Evolutionary conservation across 2,329 filamentous ascomycete genomes (phyloP).

Genomic region (Hansfordia pulvinata): DNA sequence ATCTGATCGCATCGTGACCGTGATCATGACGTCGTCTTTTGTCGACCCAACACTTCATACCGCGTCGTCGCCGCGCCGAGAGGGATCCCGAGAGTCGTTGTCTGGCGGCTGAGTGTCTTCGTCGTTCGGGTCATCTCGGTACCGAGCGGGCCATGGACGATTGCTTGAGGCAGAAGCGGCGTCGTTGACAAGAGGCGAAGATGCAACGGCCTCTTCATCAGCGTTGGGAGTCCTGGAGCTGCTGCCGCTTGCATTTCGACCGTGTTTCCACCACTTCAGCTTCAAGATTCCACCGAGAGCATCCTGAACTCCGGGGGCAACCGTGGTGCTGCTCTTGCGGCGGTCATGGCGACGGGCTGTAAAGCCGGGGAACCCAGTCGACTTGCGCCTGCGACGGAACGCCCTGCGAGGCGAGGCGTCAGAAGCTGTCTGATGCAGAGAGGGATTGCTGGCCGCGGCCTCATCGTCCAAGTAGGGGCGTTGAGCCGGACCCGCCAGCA

Average conservation of each 20-base stretch:
- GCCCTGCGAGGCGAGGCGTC: conserved; percentile 12
- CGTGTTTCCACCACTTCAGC: conserved; percentile 37
- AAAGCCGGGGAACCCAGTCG: conserved; percentile 49
- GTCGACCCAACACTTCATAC: conserved; percentile 2
- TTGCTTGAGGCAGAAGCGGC: no score
- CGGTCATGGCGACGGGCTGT: conserved; percentile 31
- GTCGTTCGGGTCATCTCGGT: conserved; percentile 4
- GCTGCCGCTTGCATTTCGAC: conserved; percentile 6
- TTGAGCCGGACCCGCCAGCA: conserved; percentile 16
- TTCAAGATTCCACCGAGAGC: conserved; percentile 38
- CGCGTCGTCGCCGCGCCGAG: conserved; percentile 1
- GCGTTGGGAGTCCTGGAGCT: no score
- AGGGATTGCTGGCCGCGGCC: conserved; percentile 9
- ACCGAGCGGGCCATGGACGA: no score
- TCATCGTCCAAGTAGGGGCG: conserved; percentile 12
- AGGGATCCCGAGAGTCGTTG: no score
- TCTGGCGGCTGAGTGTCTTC: no score
- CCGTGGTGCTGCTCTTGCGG: conserved; percentile 21
- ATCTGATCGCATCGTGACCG: no score
- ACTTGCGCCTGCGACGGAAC: conserved; percentile 36
- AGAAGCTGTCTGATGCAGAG: no score
- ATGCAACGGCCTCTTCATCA: no score
- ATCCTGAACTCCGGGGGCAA: no score
- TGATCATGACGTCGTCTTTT: no score
- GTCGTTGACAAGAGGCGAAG: no score